Base-by-base conservation (phyloP, 345 rosid species). In the Dimocarpus longan region DNA sequence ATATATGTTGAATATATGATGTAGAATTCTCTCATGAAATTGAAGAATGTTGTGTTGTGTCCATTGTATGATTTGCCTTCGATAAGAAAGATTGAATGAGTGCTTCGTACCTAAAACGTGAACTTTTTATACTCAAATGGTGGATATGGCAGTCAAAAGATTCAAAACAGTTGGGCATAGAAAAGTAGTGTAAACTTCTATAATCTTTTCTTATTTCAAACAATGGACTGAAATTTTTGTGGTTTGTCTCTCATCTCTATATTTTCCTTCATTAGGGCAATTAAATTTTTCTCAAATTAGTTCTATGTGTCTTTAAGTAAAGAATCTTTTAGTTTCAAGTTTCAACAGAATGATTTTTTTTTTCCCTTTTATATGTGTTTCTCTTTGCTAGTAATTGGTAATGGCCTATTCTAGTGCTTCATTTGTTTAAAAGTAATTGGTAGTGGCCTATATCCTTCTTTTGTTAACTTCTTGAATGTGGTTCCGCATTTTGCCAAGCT, bases 241-340 rank as follows among this genome's bases (percentile, higher is more conserved):
- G 10, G 9, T 3, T 75, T 63, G 18, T 65, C 44, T 8, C 24
- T 18, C 11, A 44, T 46, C 69, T 16, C 24, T 44, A 19, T 18
- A 32, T 21, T 72, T 72, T 60, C 52, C 28, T 21, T 18, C 39
- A 21, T 32, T 10, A 24, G 21, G 11, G 70, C 59, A 75, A 59
- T 40, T 65, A 24, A 7, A 39, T 76, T 37, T 19, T 12, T 68
- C 21, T 13, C 42, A 76, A 66, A 50, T 50, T 67, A 40, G 66
- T 24, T 77, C 77, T 60, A 43, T 66, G 67, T 18, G 44, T 64
- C 63, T 32, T 28, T 16, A 76, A 42, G 32, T 56, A 28, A 43
- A 16, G 42, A 48, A 46, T 68, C 44, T 11, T 57, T 73, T 43
- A 39, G 76, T 60, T n/a, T 42, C 37, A 32, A 39, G 76, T 60